phyloP scores from a whole-genome alignment of 768 basidiomycete genomes.

The Suillus sp. region DNA sequence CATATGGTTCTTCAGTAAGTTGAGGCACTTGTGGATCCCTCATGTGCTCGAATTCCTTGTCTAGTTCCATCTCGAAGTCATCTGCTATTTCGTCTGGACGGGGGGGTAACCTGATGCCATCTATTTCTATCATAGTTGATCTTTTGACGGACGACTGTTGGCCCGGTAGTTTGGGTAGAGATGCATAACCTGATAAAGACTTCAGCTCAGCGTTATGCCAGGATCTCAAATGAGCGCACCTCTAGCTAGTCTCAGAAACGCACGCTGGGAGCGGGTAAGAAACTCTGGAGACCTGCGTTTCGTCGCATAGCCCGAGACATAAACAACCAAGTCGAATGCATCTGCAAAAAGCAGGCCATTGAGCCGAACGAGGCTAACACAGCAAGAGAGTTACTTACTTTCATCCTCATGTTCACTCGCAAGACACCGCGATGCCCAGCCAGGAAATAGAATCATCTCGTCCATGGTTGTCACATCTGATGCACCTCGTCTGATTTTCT shows the following conservation, averaged over 20 bases:
- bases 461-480: constrained; percentile 37
- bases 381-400: constrained; percentile 18
- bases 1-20: constrained; percentile 9
- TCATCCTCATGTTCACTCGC: constrained; percentile 29
- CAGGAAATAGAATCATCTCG: constrained; percentile 68
- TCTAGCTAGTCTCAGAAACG: constrained; percentile 79
- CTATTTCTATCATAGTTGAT: constrained; percentile 29
- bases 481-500: constrained; percentile 47
- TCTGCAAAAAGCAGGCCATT: constrained; percentile 30
- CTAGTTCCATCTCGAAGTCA: constrained; percentile 58
- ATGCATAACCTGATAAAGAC: constrained; percentile 61
- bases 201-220: constrained; percentile 3
- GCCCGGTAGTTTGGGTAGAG: constrained; percentile 57
- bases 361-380: neutral
- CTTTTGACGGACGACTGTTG: constrained; percentile 26
- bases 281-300: constrained; percentile 58
- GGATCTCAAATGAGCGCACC: constrained; percentile 40
- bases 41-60: constrained; percentile 44
- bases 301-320: constrained; percentile 77
- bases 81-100: constrained; percentile 61
- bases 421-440: constrained; percentile 72
- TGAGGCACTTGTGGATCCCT: constrained; percentile 16
- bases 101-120: constrained; percentile 53
- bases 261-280: constrained; percentile 71
- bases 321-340: constrained; percentile 71